phyloP scores from a whole-genome alignment of 495 filamentous ascomycete species.

The Tuber umbilicatum region DNA sequence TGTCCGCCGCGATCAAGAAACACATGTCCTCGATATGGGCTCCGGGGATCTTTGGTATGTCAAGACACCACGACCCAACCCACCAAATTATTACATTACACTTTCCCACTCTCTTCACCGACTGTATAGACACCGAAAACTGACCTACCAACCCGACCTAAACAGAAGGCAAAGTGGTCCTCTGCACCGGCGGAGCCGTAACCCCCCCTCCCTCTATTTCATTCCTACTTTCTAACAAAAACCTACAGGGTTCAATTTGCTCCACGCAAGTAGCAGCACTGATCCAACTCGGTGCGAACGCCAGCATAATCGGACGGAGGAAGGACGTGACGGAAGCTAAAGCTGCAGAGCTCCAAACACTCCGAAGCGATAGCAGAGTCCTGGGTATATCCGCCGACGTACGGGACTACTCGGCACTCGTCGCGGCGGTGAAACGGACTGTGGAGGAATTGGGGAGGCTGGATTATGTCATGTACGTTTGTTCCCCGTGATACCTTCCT shows the following conservation, averaged over 20 bases:
- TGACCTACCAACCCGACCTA: conserved; percentile 3
- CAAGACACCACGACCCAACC: neutral
- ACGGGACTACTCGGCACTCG: conserved; percentile 49
- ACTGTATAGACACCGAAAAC: neutral
- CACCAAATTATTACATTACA: conserved; percentile 33
- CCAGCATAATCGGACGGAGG: conserved; percentile 86
- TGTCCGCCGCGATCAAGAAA: conserved; percentile 8
- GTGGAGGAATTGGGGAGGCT: conserved; percentile 74
- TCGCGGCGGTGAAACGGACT: conserved; percentile 68
- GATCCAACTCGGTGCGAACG: conserved; percentile 84
- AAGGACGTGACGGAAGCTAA: conserved; percentile 77
- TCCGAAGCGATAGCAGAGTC: conserved; percentile 69
- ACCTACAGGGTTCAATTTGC: conserved; percentile 67
- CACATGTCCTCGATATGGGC: conserved; percentile 35
- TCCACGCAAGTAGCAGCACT: conserved; percentile 86
- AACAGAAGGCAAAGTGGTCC: conserved; percentile 77
- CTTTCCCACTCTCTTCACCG: neutral
- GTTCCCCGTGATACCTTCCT: neutral
- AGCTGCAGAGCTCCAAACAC: conserved; percentile 73
- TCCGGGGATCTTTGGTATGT: conserved; percentile 32
- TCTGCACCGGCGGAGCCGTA: conserved; percentile 91
- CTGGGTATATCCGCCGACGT: conserved; percentile 84
- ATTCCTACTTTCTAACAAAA: conserved; percentile 46
- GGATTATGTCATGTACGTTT: conserved; percentile 82
- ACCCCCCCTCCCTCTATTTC: conserved; percentile 69